phyloP scores from a whole-genome alignment of 2,329 filamentous ascomycete species.

The Cadophora sp. region DNA sequence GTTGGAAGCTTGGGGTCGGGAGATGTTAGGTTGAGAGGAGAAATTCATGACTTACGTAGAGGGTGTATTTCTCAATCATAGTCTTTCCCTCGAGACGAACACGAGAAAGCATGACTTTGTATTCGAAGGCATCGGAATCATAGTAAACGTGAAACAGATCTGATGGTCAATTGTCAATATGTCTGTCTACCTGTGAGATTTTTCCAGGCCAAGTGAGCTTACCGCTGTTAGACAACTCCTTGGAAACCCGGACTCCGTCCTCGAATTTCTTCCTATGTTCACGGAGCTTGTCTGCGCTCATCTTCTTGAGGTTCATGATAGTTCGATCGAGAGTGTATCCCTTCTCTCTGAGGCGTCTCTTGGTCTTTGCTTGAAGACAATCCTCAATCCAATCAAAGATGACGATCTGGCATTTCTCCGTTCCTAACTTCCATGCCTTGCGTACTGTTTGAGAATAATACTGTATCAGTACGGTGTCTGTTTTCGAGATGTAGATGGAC shows the following conservation, averaged over 20 bases:
- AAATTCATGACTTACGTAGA: conserved; percentile 11
- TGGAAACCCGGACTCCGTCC: conserved; percentile 45
- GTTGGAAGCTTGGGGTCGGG: neutral
- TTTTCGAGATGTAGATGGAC: conserved; percentile 1
- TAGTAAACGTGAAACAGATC: conserved; percentile 69
- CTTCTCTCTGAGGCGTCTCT: conserved; percentile 30
- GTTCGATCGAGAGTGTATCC: conserved; percentile 37
- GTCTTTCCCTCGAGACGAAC: conserved; percentile 53
- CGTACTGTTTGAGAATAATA: conserved; percentile 45
- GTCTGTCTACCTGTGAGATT: neutral
- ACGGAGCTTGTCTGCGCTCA: conserved; percentile 43
- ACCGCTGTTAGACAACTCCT: conserved; percentile 59
- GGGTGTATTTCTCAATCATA: conserved; percentile 56
- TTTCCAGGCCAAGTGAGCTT: conserved; percentile 38
- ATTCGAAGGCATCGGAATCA: conserved; percentile 67
- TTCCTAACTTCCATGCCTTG: conserved; percentile 47
- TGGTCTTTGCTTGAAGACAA: conserved; percentile 43
- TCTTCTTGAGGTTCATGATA: conserved; percentile 39
- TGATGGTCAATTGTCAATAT: conserved; percentile 43
- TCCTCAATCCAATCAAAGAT: conserved; percentile 56
- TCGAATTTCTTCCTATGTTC: conserved; percentile 42
- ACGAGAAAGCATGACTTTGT: conserved; percentile 67
- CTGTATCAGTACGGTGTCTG: neutral
- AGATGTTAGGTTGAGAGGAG: neutral
- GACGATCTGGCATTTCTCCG: conserved; percentile 51